Evolutionary conservation across 1,139 yeast species (phyloP).

Genomic region (Kodamaea sp.): DNA sequence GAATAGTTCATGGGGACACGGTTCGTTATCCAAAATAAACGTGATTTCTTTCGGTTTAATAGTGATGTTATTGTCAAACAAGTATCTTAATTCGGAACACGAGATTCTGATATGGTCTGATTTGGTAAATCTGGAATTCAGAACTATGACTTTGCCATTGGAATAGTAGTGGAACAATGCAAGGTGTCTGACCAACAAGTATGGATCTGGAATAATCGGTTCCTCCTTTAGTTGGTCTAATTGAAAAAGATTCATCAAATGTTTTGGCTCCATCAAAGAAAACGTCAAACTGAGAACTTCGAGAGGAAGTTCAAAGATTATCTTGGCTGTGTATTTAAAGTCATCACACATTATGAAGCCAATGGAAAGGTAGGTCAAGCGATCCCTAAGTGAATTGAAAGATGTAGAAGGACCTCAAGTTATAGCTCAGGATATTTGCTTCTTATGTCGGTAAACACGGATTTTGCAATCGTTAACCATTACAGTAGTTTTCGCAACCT

Average conservation of each 20-base stretch:
- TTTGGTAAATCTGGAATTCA: slow-evolving; percentile 13
- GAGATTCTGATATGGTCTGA: background rate
- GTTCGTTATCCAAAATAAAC: slow-evolving; percentile 12
- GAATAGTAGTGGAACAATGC: slow-evolving; percentile 20
- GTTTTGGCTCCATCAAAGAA: slow-evolving; percentile 16
- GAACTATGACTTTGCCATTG: slow-evolving; percentile 13
- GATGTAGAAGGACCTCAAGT: too few species aligned
- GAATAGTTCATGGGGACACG: background rate
- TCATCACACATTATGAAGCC: too few species aligned
- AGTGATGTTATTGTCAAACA: slow-evolving; percentile 16
- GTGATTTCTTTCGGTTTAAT: slow-evolving; percentile 24
- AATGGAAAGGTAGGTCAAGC: too few species aligned
- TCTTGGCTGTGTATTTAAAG: too few species aligned
- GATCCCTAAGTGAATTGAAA: too few species aligned
- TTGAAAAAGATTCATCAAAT: slow-evolving; percentile 18
- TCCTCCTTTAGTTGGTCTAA: too few species aligned
- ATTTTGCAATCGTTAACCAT: slow-evolving; percentile 3
- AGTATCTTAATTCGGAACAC: slow-evolving; percentile 7
- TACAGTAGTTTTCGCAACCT: slow-evolving; percentile 3
- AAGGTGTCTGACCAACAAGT: slow-evolving; percentile 17
- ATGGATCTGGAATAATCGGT: too few species aligned
- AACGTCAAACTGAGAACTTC: slow-evolving; percentile 18
- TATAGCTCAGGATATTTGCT: background rate
- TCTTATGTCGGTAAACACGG: background rate
- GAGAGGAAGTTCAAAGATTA: slow-evolving; percentile 14